These are phyloP conservation scores for Fusarium anguioides DNA, from an alignment of 2,329 filamentous ascomycete species.

Conservation along the genomic window DNA sequence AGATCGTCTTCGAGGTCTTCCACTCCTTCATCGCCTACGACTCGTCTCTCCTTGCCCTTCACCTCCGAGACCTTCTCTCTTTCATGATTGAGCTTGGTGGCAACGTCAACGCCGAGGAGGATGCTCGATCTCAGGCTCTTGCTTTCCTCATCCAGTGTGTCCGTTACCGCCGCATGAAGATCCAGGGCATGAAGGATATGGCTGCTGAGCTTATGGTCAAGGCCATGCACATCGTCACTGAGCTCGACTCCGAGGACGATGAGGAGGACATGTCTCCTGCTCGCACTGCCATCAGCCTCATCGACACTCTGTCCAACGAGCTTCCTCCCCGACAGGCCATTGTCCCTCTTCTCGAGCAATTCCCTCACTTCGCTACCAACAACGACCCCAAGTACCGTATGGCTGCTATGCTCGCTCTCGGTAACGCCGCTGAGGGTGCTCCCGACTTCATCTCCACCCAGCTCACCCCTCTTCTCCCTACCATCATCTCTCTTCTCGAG, in stretches of 20 bases:
- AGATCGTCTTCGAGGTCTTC: conserved; percentile 95
- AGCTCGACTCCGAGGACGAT: conserved; percentile 81
- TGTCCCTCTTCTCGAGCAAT: conserved; percentile 87
- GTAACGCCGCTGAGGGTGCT: conserved; percentile 94
- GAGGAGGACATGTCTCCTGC: conserved; percentile 86
- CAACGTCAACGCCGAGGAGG: conserved; percentile 82
- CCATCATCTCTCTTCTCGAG: conserved; percentile 83
- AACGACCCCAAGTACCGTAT: conserved; percentile 82
- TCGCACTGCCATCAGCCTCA: conserved; percentile 83
- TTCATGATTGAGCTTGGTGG: conserved; percentile 92
- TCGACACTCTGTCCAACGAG: conserved; percentile 89
- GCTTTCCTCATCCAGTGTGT: conserved; percentile 94
- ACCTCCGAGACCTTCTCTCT: conserved; percentile 89
- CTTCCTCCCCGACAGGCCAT: conserved; percentile 94
- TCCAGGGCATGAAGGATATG: conserved; percentile 86
- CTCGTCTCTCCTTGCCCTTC: conserved; percentile 81
- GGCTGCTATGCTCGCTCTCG: conserved; percentile 90
- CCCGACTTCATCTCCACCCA: conserved; percentile 98
- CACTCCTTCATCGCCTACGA: conserved; percentile 94
- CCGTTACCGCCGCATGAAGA: conserved; percentile 92
- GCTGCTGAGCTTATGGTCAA: conserved; percentile 89
- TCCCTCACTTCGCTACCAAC: conserved; percentile 82
- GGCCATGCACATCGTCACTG: conserved; percentile 88
- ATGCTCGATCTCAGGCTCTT: conserved; percentile 88
- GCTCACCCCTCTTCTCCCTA: conserved; percentile 84